Evolutionary conservation across 1,284 basidiomycete genomes (phyloP), one percentile per base, ranked within the genome.

Genomic region (Trichosporon inkin): DNA sequence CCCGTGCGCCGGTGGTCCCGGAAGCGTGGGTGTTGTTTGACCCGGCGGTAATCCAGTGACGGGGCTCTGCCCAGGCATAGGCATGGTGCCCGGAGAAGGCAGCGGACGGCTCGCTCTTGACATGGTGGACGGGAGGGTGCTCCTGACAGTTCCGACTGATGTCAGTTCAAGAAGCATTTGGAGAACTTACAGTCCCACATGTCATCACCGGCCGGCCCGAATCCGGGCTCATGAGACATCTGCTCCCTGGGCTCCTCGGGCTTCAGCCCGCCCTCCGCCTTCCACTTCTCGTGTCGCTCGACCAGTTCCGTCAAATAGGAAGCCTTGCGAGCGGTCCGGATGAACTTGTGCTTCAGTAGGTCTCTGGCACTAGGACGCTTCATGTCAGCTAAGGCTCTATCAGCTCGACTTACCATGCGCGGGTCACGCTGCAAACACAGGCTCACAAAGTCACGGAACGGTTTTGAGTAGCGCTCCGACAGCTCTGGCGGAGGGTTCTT

Each of bases 341-440:
- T 87, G 73, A 97, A 99, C 71, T 93, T 93, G 79, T 99, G 95
- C 74, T 93, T 96, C 60, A 99, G 82, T 38, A 99, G 83, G 61
- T 98, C 94, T 62, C 87, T 86, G n/a, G 95, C 96, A 13, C 90
- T 83, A 17, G 96, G 96, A 47, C 95, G 89, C 88, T 92, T 70
- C 14, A 49, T 17, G 10, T 53, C 35, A 16, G 54, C 17, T 24
- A 57, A 16, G 10, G 10, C 60, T 70, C 41, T 52, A 36, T 17
- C 55, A 36, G 40, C 10, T 28, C 5, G 19, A 80, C 86, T 67
- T 72, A 92, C 91, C 70, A 91, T 88, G 72, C 88, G 86, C 20
- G 95, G 93, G 79, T 99, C 95, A 52, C 95, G 85, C 71, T 96
- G 92, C 38, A 99, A 80, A 77, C 96, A 99, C 63, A 88, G 86